Percentiles rank a stretch among this genome's conserved stretches.
Evolutionary conservation across 345 rosid genomes (phyloP).

Genomic region (Arabis alpina): DNA sequence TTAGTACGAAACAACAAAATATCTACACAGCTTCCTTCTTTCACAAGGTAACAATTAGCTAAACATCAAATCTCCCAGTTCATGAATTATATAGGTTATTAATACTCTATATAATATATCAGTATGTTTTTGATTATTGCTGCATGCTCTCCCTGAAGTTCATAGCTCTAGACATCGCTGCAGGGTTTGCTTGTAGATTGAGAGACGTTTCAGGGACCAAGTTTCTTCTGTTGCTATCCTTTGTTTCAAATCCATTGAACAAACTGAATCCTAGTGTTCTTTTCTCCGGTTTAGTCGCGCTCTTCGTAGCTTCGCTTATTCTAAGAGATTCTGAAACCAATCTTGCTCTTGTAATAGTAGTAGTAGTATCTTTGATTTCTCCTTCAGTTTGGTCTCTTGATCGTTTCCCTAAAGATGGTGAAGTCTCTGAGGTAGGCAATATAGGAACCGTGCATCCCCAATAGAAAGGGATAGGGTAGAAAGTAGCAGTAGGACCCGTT

Average conservation of each 20-base stretch:
- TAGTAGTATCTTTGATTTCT: conserved; percentile 11
- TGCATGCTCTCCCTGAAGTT: conserved; percentile 67
- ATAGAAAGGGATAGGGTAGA: conserved; percentile 56
- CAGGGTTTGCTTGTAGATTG: conserved; percentile 71
- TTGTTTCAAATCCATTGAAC: conserved; percentile 58
- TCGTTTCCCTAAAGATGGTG: conserved; percentile 62
- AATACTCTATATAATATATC: conserved; percentile 16
- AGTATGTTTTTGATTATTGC: conserved; percentile 31
- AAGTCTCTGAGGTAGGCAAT: conserved; percentile 32
- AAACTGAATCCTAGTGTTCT: conserved; percentile 46
- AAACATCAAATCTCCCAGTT: conserved; percentile 25
- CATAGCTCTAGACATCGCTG: conserved; percentile 68
- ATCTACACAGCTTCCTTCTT: conserved; percentile 28
- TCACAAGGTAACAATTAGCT: conserved; percentile 40
- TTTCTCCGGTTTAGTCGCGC: conserved; percentile 45
- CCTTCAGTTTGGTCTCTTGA: conserved; percentile 53
- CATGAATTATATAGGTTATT: background rate
- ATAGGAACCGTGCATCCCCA: conserved; percentile 51
- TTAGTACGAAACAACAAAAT: conserved; percentile 33
- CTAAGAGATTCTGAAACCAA: conserved; percentile 32
- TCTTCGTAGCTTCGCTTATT: conserved; percentile 32
- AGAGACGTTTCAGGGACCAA: conserved; percentile 43
- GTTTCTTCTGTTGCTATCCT: conserved; percentile 37
- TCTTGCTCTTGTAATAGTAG: conserved; percentile 24
- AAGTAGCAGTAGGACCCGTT: conserved; percentile 43